phyloP scores from a whole-genome alignment of 495 filamentous ascomycete species.

The Talaromyces borbonicus region DNA sequence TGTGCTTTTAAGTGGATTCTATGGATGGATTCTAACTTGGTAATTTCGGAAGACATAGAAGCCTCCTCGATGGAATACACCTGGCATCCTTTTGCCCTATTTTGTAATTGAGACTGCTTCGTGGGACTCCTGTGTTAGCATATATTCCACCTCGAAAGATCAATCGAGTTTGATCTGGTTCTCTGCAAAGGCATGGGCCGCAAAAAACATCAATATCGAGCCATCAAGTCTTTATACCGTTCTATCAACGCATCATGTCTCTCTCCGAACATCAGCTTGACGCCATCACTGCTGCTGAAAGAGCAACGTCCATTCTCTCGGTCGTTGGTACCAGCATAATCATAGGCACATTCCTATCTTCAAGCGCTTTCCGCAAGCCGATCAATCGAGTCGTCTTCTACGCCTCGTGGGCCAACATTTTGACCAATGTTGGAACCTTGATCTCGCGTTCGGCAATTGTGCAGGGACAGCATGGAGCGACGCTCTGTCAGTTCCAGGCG shows the following conservation, averaged over 20 bases:
- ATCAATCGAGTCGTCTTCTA: constrained; percentile 84
- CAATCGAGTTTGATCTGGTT: too few relatives aligned
- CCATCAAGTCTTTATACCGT: too few relatives aligned
- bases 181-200: too few relatives aligned
- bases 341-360: constrained; percentile 55
- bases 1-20: too few relatives aligned
- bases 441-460: constrained; percentile 52
- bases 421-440: constrained; percentile 70
- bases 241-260: not conserved
- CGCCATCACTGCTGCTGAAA: constrained; percentile 53
- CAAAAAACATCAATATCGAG: too few relatives aligned
- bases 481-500: constrained; percentile 65
- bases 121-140: too few relatives aligned
- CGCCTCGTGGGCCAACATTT: constrained; percentile 74
- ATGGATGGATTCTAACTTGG: too few relatives aligned
- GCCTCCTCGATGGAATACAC: too few relatives aligned
- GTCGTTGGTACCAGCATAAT: constrained; percentile 65
- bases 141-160: too few relatives aligned
- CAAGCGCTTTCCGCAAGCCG: constrained; percentile 51
- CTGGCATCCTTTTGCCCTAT: too few relatives aligned
- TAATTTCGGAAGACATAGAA: too few relatives aligned
- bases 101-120: too few relatives aligned
- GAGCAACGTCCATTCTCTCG: constrained; percentile 59
- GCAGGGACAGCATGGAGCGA: constrained; percentile 26
- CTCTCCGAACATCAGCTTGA: constrained; percentile 13